These are phyloP conservation scores for Trichoderma orchidacearum DNA, from an alignment of 495 filamentous ascomycete species.

Conservation along the genomic window DNA sequence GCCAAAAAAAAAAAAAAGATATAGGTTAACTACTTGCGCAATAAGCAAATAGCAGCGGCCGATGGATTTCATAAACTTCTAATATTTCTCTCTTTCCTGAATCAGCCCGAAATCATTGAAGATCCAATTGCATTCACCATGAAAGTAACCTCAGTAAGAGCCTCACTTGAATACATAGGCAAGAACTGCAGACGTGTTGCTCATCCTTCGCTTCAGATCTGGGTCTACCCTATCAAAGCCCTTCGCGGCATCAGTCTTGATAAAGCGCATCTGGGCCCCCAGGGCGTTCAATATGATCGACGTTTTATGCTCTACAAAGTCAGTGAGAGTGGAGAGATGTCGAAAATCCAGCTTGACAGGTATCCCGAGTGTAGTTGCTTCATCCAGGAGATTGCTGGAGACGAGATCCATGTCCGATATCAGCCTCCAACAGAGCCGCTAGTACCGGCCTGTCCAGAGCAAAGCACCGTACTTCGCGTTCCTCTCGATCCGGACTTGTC, in stretches of 20 bases:
- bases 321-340: constrained; percentile 21
- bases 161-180: neutral
- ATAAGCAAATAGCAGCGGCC: too few relatives aligned
- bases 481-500: constrained; percentile 43
- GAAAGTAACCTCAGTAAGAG: constrained; percentile 1
- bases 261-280: constrained; percentile 40
- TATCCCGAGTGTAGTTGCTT: constrained; percentile 59
- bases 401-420: constrained; percentile 41
- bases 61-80: too few relatives aligned
- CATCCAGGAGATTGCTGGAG: constrained; percentile 35
- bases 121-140: neutral
- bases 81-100: too few relatives aligned
- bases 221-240: constrained; percentile 82
- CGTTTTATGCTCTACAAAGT: constrained; percentile 63
- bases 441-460: constrained; percentile 7
- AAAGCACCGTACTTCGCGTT: constrained; percentile 29
- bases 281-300: constrained; percentile 65
- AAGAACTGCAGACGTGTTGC: neutral
- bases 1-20: too few relatives aligned
- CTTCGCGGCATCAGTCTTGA: constrained; percentile 50
- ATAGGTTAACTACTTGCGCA: neutral
- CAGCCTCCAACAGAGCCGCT: constrained; percentile 18
- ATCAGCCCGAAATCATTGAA: too few relatives aligned
- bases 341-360: constrained; percentile 53
- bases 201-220: constrained; percentile 39